Percentiles rank a stretch among this genome's conserved stretches.
phyloP scores from a whole-genome alignment of 352 stramenopile genomes.

The Blastocystis sp. region DNA sequence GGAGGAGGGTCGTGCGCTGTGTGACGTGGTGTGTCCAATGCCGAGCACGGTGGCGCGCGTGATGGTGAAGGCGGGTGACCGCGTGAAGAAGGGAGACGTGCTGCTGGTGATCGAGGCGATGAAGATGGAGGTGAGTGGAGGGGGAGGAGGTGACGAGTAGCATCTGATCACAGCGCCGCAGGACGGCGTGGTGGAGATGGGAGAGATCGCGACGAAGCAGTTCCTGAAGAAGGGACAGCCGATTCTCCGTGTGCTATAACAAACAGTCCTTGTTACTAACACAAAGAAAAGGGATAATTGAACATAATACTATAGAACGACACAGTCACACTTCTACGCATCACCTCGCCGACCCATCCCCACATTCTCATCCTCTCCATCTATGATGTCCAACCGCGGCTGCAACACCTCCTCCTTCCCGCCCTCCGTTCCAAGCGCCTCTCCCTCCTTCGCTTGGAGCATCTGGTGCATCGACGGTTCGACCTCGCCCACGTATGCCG shows the following conservation, averaged over 20 bases:
- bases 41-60: conserved; percentile 89
- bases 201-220: conserved; percentile 15
- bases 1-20: conserved; percentile 71
- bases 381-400: background rate
- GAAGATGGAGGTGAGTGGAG: conserved; percentile 86
- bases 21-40: conserved; percentile 83
- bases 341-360: background rate
- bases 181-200: conserved; percentile 34
- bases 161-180: conserved; percentile 10
- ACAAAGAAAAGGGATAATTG: background rate
- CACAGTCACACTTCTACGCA: background rate
- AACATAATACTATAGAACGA: background rate
- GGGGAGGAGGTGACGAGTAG: background rate
- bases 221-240: conserved; percentile 52
- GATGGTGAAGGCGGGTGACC: conserved; percentile 81
- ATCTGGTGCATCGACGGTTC: too few relatives aligned
- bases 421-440: background rate
- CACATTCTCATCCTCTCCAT: background rate
- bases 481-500: background rate
- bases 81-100: conserved; percentile 82
- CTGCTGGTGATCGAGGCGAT: conserved; percentile 92
- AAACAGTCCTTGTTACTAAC: background rate
- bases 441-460: background rate
- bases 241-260: conserved; percentile 18
- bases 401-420: background rate